Base-by-base conservation (phyloP, 805 yeast genomes). In the Pichia insulana region DNA sequence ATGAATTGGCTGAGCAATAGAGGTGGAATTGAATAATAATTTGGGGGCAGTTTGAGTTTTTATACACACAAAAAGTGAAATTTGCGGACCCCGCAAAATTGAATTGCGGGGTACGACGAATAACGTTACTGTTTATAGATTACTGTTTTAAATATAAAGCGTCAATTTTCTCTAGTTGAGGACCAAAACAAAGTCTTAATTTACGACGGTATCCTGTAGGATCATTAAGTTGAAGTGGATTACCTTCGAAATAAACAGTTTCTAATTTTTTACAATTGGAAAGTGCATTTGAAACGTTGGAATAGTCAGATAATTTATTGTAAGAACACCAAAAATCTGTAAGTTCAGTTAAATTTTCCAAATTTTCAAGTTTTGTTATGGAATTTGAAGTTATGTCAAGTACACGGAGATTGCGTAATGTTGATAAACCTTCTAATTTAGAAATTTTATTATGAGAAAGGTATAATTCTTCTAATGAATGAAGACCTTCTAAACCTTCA, bases 321-420 rank as follows among this genome's bases (percentile, higher is more conserved):
- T 76, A 75, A 0, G 96, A 83, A 20, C 94, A 87, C 98, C 99
- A 92, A 41, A 92, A 67, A 61, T 92, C 99, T 8, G 96, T 88
- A 44, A 92, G 68, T n/a, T 80, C 55, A 1, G 50, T 59, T 44
- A 92, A 70, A 51, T 83, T 92, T 1, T 68, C 62, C 41, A 92
- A 51, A 49, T 82, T 79, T 44, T 76, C 80, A 34, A 92, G 62
- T 39, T 73, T 70, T 3, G 70, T 51, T 32, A 92, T 70, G 44
- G 68, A 67, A 59, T 92, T 92, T 2, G 84, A 75, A 0, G 97
- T 82, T 17, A 92, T 71, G 58, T 92, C 99, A 45, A 92, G 60
- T 0, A 83, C 83, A 9, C 70, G 74, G 41, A 92, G 68, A 39
- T 84, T 82, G 15, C 50, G 49, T 55, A 85, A 78, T 19, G 79